phyloP scores from a whole-genome alignment of 2,329 filamentous ascomycete genomes.

The Chrysoporthe cubensis region DNA sequence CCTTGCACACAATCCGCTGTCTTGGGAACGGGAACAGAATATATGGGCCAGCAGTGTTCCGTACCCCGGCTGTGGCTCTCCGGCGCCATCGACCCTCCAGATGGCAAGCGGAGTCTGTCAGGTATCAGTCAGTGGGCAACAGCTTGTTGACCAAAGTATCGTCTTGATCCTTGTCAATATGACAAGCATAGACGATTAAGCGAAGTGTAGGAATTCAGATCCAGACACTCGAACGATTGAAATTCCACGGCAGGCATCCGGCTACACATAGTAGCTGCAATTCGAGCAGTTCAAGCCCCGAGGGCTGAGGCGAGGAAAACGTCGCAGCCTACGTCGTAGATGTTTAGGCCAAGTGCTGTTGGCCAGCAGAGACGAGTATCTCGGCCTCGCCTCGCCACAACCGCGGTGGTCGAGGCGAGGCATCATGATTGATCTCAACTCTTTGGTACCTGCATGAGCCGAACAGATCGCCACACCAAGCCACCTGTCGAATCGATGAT shows the following conservation, averaged over 20 bases:
- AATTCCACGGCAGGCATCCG: slow-evolving; percentile 20
- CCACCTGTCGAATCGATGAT: not conserved
- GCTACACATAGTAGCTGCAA: slow-evolving; percentile 19
- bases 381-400: not conserved
- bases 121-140: not conserved
- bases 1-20: not conserved
- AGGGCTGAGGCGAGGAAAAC: not conserved
- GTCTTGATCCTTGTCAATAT: slow-evolving; percentile 25
- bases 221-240: slow-evolving; percentile 16
- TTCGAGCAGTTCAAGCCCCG: not conserved
- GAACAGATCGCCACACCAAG: slow-evolving; percentile 2
- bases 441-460: not conserved
- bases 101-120: slow-evolving; percentile 8
- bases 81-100: slow-evolving; percentile 16
- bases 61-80: slow-evolving; percentile 1
- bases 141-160: slow-evolving; percentile 24
- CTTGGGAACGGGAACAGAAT: not conserved
- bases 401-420: not conserved
- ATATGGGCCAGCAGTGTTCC: not conserved
- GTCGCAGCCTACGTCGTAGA: not conserved
- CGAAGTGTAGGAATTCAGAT: slow-evolving; percentile 23
- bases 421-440: not conserved
- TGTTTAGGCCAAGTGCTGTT: not conserved
- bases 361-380: not conserved
- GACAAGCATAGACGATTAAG: slow-evolving; percentile 27